These are phyloP conservation scores for Paragyromitra xinjiangensis DNA, from an alignment of 495 filamentous ascomycete species.

Conservation along the genomic window DNA sequence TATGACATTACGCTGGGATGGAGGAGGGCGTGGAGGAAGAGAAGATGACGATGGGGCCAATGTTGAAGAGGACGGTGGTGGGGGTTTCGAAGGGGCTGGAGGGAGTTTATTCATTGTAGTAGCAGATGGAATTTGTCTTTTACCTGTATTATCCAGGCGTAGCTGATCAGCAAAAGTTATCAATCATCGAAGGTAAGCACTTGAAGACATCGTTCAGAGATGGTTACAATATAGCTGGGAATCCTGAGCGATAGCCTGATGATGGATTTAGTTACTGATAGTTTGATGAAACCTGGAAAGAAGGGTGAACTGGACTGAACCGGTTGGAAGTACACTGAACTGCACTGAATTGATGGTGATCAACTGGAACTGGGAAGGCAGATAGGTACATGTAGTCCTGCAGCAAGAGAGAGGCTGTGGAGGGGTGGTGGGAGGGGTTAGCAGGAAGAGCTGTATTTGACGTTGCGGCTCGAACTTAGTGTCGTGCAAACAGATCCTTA, in stretches of 20 bases:
- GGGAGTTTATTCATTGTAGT: slow-evolving; percentile 50
- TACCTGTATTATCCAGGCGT: background rate
- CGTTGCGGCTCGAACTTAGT: slow-evolving; percentile 40
- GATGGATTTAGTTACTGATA: slow-evolving; percentile 1
- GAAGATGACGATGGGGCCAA: slow-evolving; percentile 43
- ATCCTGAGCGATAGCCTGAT: background rate
- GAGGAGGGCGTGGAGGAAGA: slow-evolving; percentile 49
- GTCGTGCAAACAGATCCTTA: slow-evolving; percentile 42
- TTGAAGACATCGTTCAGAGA: background rate
- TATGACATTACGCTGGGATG: slow-evolving; percentile 44
- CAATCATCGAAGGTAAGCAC: background rate
- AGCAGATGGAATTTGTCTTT: slow-evolving; percentile 2
- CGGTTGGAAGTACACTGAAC: background rate
- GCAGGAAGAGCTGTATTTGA: slow-evolving; percentile 39
- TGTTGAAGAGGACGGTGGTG: slow-evolving; percentile 39
- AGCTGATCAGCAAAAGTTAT: slow-evolving; percentile 16
- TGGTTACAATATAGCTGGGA: slow-evolving; percentile 4
- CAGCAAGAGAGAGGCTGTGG: slow-evolving; percentile 15
- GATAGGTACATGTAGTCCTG: slow-evolving; percentile 3
- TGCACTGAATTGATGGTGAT: background rate
- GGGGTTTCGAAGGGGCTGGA: slow-evolving; percentile 42
- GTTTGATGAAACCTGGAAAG: slow-evolving; percentile 7
- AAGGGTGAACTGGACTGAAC: background rate
- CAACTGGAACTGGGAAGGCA: background rate
- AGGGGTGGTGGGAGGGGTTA: slow-evolving; percentile 47